A percentile compares a stretch with the other conserved stretches of the same genome.
Conservation (phyloP, 2,329 filamentous ascomycete species). For the Aspergillus versicolor region DNA sequence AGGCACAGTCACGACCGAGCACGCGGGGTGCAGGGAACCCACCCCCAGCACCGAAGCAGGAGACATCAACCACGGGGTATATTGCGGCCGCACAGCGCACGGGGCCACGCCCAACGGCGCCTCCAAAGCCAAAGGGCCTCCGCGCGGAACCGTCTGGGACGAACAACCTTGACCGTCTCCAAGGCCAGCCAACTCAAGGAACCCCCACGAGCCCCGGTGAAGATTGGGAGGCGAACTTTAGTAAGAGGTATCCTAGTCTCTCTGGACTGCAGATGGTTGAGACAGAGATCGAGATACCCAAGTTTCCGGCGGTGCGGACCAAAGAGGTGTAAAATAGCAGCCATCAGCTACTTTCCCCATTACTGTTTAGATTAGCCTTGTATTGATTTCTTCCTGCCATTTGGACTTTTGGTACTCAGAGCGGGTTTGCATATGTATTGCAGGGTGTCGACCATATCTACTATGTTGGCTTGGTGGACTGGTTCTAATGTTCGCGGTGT, state of each 20-base stretch:
- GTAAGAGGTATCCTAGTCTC: conserved; percentile 81
- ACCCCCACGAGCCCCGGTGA: conserved; percentile 45
- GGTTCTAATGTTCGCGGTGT: conserved; percentile 12
- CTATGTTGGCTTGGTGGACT: conserved; percentile 2
- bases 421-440: conserved; percentile 9
- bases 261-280: conserved; percentile 87
- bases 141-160: conserved; percentile 36
- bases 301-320: conserved; percentile 38
- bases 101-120: conserved; percentile 50
- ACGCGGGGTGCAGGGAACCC: conserved; percentile 23
- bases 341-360: neutral
- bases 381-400: neutral
- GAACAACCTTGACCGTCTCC: conserved; percentile 22
- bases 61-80: conserved; percentile 22
- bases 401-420: conserved; percentile 1
- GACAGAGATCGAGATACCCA: conserved; percentile 54
- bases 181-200: conserved; percentile 21
- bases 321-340: conserved; percentile 39
- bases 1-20: conserved; percentile 22
- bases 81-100: conserved; percentile 25
- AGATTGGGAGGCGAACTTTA: conserved; percentile 70
- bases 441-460: conserved; percentile 9
- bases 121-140: conserved; percentile 62
- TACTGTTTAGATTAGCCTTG: conserved; percentile 5
- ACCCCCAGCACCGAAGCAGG: conserved; percentile 15